phyloP scores from a whole-genome alignment of 805 yeast genomes.

The Candida multigemmis region DNA sequence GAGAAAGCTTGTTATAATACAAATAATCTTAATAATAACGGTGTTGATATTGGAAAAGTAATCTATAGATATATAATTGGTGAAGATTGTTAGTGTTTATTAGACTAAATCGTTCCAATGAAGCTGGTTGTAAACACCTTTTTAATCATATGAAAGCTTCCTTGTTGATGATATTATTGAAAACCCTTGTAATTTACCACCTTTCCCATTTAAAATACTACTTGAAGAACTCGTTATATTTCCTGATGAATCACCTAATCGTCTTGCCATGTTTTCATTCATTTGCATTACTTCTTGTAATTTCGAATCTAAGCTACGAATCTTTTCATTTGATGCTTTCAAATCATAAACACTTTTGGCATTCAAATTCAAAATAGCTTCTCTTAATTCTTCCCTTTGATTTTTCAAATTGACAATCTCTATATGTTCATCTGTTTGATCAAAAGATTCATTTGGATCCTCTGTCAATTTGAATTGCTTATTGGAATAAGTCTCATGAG shows the following conservation, averaged over 20 bases:
- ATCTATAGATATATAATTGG: constrained; percentile 7
- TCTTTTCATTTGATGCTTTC: constrained; percentile 25
- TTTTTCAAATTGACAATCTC: constrained; percentile 13
- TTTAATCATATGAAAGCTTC: constrained; percentile 10
- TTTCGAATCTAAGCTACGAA: constrained; percentile 20
- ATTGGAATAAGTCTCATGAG: constrained; percentile 8
- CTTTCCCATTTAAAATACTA: constrained; percentile 5
- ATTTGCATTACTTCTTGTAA: constrained; percentile 18
- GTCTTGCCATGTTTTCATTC: constrained; percentile 23
- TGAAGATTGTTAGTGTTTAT: not conserved
- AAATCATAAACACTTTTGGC: constrained; percentile 24
- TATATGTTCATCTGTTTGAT: constrained; percentile 8
- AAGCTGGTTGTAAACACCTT: not conserved
- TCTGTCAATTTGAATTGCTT: constrained; percentile 2
- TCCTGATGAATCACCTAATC: constrained; percentile 7
- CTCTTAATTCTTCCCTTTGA: constrained; percentile 35
- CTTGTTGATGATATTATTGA: constrained; percentile 25
- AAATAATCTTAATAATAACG: constrained; percentile 28
- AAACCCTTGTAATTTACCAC: constrained; percentile 32
- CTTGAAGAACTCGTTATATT: constrained; percentile 2
- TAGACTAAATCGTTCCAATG: constrained; percentile 1
- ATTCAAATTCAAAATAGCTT: constrained; percentile 28
- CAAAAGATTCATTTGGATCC: constrained; percentile 2
- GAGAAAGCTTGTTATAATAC: constrained; percentile 21
- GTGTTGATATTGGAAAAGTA: constrained; percentile 25